A percentile compares a stretch with the other conserved stretches of the same genome.
Evolutionary conservation across 495 filamentous ascomycete species (phyloP).

Genomic region (Talaromyces ruber): DNA sequence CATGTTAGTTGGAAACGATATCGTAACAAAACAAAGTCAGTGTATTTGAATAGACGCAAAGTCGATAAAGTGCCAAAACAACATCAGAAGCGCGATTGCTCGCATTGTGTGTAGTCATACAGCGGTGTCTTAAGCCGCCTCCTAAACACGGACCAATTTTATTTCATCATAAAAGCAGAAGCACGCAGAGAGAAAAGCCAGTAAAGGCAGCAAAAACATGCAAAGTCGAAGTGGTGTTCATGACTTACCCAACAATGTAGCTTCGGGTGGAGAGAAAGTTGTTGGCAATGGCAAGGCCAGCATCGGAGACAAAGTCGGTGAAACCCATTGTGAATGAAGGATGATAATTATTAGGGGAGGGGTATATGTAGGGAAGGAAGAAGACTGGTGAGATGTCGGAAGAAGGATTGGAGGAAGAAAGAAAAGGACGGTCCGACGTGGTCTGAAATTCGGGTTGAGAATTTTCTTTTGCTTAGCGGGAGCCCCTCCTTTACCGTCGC

Average conservation of each 20-base stretch:
- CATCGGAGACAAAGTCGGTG: slow-evolving; percentile 80
- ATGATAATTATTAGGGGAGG: slow-evolving; percentile 13
- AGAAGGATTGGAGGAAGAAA: slow-evolving; percentile 18
- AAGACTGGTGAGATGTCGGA: slow-evolving; percentile 14
- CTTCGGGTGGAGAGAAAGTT: slow-evolving; percentile 82
- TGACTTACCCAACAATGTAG: slow-evolving; percentile 84
- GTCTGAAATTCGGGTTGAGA: slow-evolving; percentile 18
- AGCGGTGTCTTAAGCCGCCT: slow-evolving; percentile 96
- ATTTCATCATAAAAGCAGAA: slow-evolving; percentile 66
- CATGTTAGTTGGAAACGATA: slow-evolving; percentile 22
- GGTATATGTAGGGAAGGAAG: slow-evolving; percentile 1
- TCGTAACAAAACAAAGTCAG: not conserved
- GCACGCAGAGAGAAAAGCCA: not conserved
- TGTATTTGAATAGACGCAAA: slow-evolving; percentile 6
- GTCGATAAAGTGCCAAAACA: slow-evolving; percentile 8
- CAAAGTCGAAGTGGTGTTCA: slow-evolving; percentile 10
- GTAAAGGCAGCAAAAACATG: slow-evolving; percentile 9
- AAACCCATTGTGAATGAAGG: slow-evolving; percentile 73
- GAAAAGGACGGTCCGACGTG: slow-evolving; percentile 8
- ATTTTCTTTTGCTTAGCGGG: slow-evolving; percentile 17
- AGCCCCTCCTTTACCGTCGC: slow-evolving; percentile 4
- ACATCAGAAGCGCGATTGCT: slow-evolving; percentile 78
- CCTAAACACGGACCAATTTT: slow-evolving; percentile 98
- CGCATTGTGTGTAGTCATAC: slow-evolving; percentile 76
- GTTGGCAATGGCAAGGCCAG: slow-evolving; percentile 83